Percentiles rank a stretch among this genome's conserved stretches.
Evolutionary conservation across 2,329 filamentous ascomycete species (phyloP).

Genomic region (Microdochium paspali): DNA sequence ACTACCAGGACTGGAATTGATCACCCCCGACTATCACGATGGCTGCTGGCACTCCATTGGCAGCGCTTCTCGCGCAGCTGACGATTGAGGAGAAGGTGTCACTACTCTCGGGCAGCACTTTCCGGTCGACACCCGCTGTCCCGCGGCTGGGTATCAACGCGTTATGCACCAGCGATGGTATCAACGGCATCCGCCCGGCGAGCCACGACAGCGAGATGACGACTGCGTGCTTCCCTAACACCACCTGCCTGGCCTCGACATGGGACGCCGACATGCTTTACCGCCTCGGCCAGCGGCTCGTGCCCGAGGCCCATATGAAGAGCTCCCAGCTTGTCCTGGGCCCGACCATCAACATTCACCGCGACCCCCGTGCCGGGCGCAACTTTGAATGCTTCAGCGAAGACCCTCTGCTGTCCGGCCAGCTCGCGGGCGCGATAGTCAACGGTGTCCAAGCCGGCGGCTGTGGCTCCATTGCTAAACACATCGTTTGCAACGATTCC

Average conservation of each 20-base stretch:
- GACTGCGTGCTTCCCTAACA: constrained; percentile 9
- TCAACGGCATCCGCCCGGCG: constrained; percentile 7
- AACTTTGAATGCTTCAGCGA: constrained; percentile 33
- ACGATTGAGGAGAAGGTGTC: constrained; percentile 5
- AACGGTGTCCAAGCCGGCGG: constrained; percentile 26
- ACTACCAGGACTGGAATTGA: too few species aligned
- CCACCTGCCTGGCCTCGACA: constrained; percentile 8
- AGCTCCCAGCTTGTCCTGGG: constrained; percentile 64
- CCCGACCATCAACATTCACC: constrained; percentile 40
- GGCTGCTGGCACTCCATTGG: too few species aligned
- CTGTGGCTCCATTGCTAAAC: constrained; percentile 26
- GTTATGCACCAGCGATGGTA: constrained; percentile 5
- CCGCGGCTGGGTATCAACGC: constrained; percentile 4
- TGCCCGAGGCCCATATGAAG: constrained; percentile 31
- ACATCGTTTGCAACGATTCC: constrained; percentile 28
- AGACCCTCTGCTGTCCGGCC: constrained; percentile 31
- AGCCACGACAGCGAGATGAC: constrained; percentile 6
- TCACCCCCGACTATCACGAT: too few species aligned
- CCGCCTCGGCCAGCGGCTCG: constrained; percentile 6
- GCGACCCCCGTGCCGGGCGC: constrained; percentile 30
- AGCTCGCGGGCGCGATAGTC: constrained; percentile 27
- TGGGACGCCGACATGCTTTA: constrained; percentile 9
- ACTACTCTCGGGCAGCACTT: constrained; percentile 6
- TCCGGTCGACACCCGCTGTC: constrained; percentile 8
- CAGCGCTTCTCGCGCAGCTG: constrained; percentile 3